These are phyloP conservation scores for Chrysosporium keratinophilum DNA, from an alignment of 2,329 filamentous ascomycete genomes.

Conservation along the genomic window DNA sequence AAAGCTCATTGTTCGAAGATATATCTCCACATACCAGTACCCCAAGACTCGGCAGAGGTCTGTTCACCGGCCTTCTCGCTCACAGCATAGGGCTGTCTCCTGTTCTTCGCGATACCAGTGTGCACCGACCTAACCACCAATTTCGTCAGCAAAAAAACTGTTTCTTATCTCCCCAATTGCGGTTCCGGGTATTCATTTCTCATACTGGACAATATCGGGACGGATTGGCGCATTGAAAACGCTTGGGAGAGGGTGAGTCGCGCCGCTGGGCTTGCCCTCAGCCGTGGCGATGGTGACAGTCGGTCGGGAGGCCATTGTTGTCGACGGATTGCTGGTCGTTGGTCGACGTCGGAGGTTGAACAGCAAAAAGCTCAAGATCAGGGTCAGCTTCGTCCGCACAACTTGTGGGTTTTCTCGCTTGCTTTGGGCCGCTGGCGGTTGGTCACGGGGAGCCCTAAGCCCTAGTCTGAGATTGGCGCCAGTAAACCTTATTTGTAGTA, in stretches of 20 bases:
- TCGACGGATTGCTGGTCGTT: slow-evolving; percentile 29
- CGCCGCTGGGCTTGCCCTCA: slow-evolving; percentile 84
- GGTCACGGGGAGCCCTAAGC: slow-evolving; percentile 27
- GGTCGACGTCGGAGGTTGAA: slow-evolving; percentile 10
- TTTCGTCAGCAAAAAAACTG: slow-evolving; percentile 24
- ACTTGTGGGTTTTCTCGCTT: slow-evolving; percentile 39
- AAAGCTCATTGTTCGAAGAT: slow-evolving; percentile 18
- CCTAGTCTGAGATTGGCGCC: slow-evolving; percentile 20
- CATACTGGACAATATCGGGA: slow-evolving; percentile 96
- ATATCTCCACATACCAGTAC: slow-evolving; percentile 67
- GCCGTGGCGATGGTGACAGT: slow-evolving; percentile 95
- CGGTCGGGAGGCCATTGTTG: slow-evolving; percentile 82
- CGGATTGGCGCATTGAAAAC: slow-evolving; percentile 98
- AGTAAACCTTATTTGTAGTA: background rate
- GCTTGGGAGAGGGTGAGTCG: slow-evolving; percentile 83
- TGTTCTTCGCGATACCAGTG: slow-evolving; percentile 99
- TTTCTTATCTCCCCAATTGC: slow-evolving; percentile 11
- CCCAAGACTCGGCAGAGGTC: slow-evolving; percentile 99
- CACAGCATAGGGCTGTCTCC: slow-evolving; percentile 98
- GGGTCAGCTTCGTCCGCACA: background rate
- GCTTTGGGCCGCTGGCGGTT: slow-evolving; percentile 16
- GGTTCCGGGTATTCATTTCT: slow-evolving; percentile 9
- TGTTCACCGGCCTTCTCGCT: slow-evolving; percentile 99
- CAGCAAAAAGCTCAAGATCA: slow-evolving; percentile 24
- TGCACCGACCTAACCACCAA: slow-evolving; percentile 55